phyloP scores from a whole-genome alignment of 1,139 yeast genomes.

The Groenewaldozyma auringiensis region DNA sequence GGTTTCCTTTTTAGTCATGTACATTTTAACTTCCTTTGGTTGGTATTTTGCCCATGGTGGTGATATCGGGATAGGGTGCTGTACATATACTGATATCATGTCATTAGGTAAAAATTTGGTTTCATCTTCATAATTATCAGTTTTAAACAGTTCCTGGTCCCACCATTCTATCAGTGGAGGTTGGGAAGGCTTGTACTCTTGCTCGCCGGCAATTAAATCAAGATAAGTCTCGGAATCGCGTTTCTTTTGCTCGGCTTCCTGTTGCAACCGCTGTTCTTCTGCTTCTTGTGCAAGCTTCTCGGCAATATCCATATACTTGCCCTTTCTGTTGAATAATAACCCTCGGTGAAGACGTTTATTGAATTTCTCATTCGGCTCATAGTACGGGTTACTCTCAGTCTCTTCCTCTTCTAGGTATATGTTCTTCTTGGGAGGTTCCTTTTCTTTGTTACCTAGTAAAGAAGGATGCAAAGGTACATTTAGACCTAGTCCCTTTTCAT shows the following conservation, averaged over 20 bases:
- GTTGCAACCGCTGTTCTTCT: constrained; percentile 31
- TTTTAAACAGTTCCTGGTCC: constrained; percentile 49
- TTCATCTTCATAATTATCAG: constrained; percentile 25
- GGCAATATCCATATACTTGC: constrained; percentile 55
- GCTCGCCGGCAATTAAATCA: constrained; percentile 45
- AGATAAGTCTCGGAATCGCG: constrained; percentile 40
- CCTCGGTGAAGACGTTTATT: constrained; percentile 30
- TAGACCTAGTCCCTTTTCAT: not conserved
- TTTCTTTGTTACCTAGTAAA: constrained; percentile 1
- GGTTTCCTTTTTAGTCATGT: constrained; percentile 68
- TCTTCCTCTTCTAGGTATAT: constrained; percentile 2
- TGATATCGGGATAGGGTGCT: constrained; percentile 67
- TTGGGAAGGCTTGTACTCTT: constrained; percentile 36
- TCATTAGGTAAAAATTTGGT: constrained; percentile 15
- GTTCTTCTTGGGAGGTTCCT: constrained; percentile 9
- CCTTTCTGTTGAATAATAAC: constrained; percentile 48
- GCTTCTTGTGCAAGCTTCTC: constrained; percentile 41
- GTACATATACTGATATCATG: constrained; percentile 52
- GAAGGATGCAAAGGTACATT: not conserved
- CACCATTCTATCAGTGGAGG: constrained; percentile 79
- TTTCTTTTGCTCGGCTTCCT: constrained; percentile 22
- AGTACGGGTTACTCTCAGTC: constrained; percentile 54
- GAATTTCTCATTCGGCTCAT: constrained; percentile 36
- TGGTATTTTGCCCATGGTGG: constrained; percentile 49
- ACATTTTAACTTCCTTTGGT: constrained; percentile 40